phyloP scores from a whole-genome alignment of 768 basidiomycete species.

The Pleurotus sapidus region DNA sequence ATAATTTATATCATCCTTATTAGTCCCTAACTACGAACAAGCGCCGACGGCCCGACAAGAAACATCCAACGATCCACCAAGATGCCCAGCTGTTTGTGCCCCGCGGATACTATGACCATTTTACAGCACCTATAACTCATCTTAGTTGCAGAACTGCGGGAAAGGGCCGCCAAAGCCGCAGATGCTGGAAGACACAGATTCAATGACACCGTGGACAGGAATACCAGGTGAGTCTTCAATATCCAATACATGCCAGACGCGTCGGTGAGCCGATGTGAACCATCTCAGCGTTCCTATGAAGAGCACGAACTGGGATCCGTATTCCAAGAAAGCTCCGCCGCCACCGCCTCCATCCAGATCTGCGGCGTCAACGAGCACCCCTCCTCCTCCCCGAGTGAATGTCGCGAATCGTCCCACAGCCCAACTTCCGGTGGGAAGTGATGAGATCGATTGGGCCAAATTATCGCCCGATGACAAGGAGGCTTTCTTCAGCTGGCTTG shows the following conservation, averaged over 20 bases:
- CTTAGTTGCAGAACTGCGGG: constrained; percentile 57
- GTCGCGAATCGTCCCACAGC: constrained; percentile 22
- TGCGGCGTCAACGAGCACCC: constrained; percentile 15
- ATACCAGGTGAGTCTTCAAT: constrained; percentile 36
- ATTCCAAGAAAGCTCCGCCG: constrained; percentile 50
- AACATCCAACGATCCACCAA: background rate
- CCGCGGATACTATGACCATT: background rate
- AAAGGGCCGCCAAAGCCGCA: constrained; percentile 61
- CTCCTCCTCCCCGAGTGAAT: constrained; percentile 29
- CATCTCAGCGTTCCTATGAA: constrained; percentile 48
- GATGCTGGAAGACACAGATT: constrained; percentile 50
- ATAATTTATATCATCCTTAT: too few species aligned
- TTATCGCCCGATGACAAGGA: constrained; percentile 66
- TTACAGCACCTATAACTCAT: background rate
- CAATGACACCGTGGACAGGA: constrained; percentile 53
- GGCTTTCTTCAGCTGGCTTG: constrained; percentile 75
- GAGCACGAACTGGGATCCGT: constrained; percentile 64
- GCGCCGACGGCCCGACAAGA: too few species aligned
- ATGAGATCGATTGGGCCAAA: constrained; percentile 66
- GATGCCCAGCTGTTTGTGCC: background rate
- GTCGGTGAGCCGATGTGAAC: background rate
- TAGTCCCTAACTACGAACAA: too few species aligned
- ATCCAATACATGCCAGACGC: too few species aligned
- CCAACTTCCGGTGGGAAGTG: constrained; percentile 11
- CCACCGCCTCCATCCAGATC: constrained; percentile 27